Percentiles rank a stretch among this genome's conserved stretches.
Evolutionary conservation across 768 basidiomycete genomes (phyloP).

Genomic region (Serendipita sp.): DNA sequence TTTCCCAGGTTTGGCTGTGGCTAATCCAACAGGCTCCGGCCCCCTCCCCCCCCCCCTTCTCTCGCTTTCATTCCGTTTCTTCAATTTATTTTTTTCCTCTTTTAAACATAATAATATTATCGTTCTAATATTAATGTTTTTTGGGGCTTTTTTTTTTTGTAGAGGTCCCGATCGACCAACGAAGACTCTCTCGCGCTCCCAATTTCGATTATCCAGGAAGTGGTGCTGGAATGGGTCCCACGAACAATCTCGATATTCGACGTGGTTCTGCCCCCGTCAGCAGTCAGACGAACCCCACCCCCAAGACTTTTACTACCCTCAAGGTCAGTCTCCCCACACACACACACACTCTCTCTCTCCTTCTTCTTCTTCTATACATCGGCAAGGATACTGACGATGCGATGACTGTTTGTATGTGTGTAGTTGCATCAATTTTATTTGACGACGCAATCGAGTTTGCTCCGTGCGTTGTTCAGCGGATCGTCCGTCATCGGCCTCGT

Average conservation of each 20-base stretch:
- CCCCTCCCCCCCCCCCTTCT: too few species aligned
- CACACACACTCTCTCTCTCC: not conserved
- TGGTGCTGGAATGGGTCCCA: not conserved
- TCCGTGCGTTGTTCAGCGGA: conserved; percentile 56
- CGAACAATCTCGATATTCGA: not conserved
- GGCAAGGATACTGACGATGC: conserved; percentile 42
- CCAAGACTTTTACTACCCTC: conserved; percentile 4
- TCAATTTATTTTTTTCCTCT: too few species aligned
- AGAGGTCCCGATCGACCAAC: conserved; percentile 5
- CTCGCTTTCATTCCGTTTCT: not conserved
- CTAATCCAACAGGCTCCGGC: not conserved
- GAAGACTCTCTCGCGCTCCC: not conserved
- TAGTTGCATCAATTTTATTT: conserved; percentile 73
- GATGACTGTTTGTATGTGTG: conserved; percentile 14
- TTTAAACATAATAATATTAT: too few species aligned
- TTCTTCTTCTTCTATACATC: conserved; percentile 13
- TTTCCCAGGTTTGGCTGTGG: conserved; percentile 7
- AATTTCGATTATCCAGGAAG: conserved; percentile 3
- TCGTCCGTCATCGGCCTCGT: conserved; percentile 41
- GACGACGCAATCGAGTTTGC: conserved; percentile 61
- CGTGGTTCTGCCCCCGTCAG: conserved; percentile 3
- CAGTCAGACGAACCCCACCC: conserved; percentile 6
- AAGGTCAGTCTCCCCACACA: conserved; percentile 1
- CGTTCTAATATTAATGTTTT: not conserved
- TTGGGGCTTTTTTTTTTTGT: not conserved